These are phyloP conservation scores for Neonectria hederae DNA, from an alignment of 2,329 filamentous ascomycete genomes.

Conservation along the genomic window DNA sequence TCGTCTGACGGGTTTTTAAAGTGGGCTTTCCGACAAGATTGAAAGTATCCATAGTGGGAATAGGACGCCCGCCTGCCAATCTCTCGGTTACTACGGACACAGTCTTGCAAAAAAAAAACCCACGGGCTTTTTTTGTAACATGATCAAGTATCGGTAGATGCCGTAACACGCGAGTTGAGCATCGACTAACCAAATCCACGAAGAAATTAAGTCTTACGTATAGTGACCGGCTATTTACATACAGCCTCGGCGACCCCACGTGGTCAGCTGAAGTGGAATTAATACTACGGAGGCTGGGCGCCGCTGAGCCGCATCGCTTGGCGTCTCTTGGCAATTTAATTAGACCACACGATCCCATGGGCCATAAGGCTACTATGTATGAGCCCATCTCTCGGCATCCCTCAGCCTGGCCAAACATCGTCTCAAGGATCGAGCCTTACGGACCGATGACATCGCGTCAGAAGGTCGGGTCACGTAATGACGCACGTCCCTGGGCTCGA, in stretches of 20 bases:
- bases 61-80: neutral
- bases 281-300: neutral
- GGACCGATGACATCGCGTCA: neutral
- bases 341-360: neutral
- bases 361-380: neutral
- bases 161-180: neutral
- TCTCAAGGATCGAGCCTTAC: neutral
- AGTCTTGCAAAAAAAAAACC: too few relatives aligned
- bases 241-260: neutral
- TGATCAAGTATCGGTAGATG: neutral
- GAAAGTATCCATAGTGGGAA: neutral
- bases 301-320: conserved; percentile 4
- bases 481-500: neutral
- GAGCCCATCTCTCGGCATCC: neutral
- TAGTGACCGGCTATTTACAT: neutral
- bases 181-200: neutral
- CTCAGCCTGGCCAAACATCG: neutral
- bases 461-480: neutral
- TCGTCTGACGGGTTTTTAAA: neutral
- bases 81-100: neutral
- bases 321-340: neutral
- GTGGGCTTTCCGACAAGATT: neutral
- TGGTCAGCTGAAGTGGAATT: neutral
- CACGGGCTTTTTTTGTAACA: neutral
- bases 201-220: neutral